Conservation (phyloP, 345 rosid genomes). For the Cardamine occulta region DNA sequence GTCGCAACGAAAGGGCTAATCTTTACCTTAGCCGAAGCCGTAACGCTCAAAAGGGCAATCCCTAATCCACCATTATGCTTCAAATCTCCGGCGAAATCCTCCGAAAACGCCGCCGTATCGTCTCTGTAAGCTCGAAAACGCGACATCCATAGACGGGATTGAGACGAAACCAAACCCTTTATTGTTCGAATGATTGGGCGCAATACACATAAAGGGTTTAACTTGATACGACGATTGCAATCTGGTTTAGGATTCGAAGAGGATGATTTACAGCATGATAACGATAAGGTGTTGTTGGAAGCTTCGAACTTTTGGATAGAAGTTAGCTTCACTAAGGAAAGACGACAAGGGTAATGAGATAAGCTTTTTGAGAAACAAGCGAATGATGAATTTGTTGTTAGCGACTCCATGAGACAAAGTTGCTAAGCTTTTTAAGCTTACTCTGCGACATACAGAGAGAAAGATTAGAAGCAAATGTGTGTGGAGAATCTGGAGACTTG, state of each 20-base stretch:
- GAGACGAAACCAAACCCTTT: slow-evolving; percentile 52
- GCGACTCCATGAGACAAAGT: slow-evolving; percentile 51
- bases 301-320: slow-evolving; percentile 38
- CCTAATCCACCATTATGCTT: slow-evolving; percentile 64
- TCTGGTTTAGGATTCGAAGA: slow-evolving; percentile 42
- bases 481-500: slow-evolving; percentile 29
- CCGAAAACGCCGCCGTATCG: slow-evolving; percentile 48
- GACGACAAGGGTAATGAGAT: slow-evolving; percentile 26
- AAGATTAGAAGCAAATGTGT: slow-evolving; percentile 10
- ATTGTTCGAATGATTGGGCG: slow-evolving; percentile 52
- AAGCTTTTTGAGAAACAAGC: slow-evolving; percentile 39
- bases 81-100: slow-evolving; percentile 38
- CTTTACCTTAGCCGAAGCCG: slow-evolving; percentile 67
- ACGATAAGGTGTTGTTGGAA: slow-evolving; percentile 42
- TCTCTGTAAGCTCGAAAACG: slow-evolving; percentile 46
- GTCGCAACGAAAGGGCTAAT: slow-evolving; percentile 83
- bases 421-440: neutral
- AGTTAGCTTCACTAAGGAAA: slow-evolving; percentile 43
- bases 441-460: slow-evolving; percentile 48
- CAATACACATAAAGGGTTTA: slow-evolving; percentile 49
- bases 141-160: slow-evolving; percentile 57
- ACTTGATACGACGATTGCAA: slow-evolving; percentile 5
- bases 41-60: slow-evolving; percentile 65
- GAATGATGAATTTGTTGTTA: slow-evolving; percentile 47
- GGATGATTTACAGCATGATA: slow-evolving; percentile 41